Percentiles rank a stretch among this genome's conserved stretches.
These are phyloP conservation scores for Acacia melanoxylon DNA, from an alignment of 306 rosid genomes.

Conservation along the genomic window DNA sequence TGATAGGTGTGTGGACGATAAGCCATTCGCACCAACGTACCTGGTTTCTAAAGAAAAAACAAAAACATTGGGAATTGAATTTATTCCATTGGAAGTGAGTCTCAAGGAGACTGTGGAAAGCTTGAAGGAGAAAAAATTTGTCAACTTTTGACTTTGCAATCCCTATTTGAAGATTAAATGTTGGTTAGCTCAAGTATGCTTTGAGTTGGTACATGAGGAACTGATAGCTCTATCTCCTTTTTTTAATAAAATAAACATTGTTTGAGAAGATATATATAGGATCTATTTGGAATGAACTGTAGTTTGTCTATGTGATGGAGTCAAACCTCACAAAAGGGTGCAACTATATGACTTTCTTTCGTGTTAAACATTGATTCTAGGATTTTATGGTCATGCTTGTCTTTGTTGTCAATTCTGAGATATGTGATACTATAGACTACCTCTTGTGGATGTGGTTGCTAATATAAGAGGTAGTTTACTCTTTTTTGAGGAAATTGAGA, in stretches of 20 bases:
- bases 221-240: background rate
- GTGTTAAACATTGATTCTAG: too few relatives aligned
- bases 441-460: too few relatives aligned
- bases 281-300: background rate
- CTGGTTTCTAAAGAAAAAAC: background rate
- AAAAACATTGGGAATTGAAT: background rate
- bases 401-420: too few relatives aligned
- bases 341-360: too few relatives aligned
- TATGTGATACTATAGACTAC: too few relatives aligned
- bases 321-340: too few relatives aligned
- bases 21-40: background rate
- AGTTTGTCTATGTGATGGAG: too few relatives aligned
- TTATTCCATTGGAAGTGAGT: background rate
- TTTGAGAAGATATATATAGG: background rate
- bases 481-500: too few relatives aligned
- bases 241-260: background rate
- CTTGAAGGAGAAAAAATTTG: slow-evolving; percentile 4
- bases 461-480: too few relatives aligned
- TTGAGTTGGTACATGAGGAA: background rate
- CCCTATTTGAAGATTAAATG: background rate
- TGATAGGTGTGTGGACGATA: background rate
- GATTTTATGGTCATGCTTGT: too few relatives aligned
- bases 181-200: background rate
- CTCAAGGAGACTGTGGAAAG: slow-evolving; percentile 3
- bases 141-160: background rate